Evolutionary conservation across 1,284 basidiomycete genomes (phyloP), one percentile per base, ranked within the genome.

Genomic region (Coniferiporia weirii): DNA sequence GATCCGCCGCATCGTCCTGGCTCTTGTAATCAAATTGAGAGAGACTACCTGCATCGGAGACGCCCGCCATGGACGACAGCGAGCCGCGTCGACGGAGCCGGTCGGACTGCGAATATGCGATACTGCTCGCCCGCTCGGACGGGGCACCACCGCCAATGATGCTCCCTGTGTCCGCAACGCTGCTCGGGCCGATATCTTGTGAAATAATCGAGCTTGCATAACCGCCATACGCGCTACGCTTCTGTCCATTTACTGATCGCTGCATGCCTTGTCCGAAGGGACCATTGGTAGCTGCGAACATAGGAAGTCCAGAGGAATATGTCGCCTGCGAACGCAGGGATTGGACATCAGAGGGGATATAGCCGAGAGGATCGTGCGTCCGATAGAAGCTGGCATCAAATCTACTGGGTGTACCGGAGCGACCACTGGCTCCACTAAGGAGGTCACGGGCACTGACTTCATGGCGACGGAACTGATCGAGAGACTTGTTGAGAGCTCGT

Each of bases 371-470:
- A 70, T 98, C 95, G 73, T 98, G 95, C 0, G 93, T 94, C 57
- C 95, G 87, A 72, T 95, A 98, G 78, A 97, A 99, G 69, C 87
- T 88, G 47, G 92, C 81, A 70, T 98, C 95, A 73, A 97, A 97
- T 58, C 93, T 89, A 68, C 89, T 93, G 6, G 92, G 91, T 2
- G 91, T 91, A 47, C 91, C 90, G 36, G 88, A 90, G 64, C 87
- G 82, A 64, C 79, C 79, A 63, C 74, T 79, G 75, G 70, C 53
- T 43, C 35, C 19, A 50, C 57, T 60, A 46, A 61, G 45, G 50
- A 56, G 44, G 27, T 63, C 89, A 63, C 85, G 84, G 19, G 93
- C 93, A 67, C 78, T 89, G 6, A 91, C 91, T 71, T 95, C 93
- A 67, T 94, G 91, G 54, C 93, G 83, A 60, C 90, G 85, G 82